Evolutionary conservation across 306 rosid species (phyloP), one percentile per base, ranked within the genome.

Genomic region (Glycine latifolia): DNA sequence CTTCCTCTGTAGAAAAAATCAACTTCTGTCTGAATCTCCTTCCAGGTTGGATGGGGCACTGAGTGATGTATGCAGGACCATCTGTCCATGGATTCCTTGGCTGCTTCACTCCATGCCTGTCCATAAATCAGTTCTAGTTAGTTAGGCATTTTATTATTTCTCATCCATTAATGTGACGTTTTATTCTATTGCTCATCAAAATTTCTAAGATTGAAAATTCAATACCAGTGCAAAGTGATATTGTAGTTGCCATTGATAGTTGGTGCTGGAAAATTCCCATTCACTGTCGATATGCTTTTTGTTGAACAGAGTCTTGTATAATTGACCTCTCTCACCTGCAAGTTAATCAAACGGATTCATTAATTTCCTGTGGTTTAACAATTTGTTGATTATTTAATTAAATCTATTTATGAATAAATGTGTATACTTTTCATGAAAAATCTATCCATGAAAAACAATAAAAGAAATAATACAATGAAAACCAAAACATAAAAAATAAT

Each of bases 211-310:
- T 0, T 49, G 12, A 4, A 41, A 77, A 82, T 10, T 5, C 77
- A 65, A 54, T 73, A 84, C 94, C 94, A 90, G 47, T 90, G 91
- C 65, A 90, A 12, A 3, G 91, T 87, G 20, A 90, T 81, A 82
- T 85, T 85, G 68, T 81, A 20, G 17, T 16, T 83, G 7, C 79
- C 86, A 33, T 31, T 35, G 74, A 20, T n/a, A n/a, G n/a, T n/a
- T n/a, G n/a, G n/a, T n/a, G n/a, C n/a, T n/a, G n/a, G n/a, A n/a
- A 86, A 84, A 14, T 47, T 14, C 3, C 91, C 91, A 49, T 88
- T 88, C 54, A 87, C 89, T 0, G 92, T 87, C 67, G 87, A 41
- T 43, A 87, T 89, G 77, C 35, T 85, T 81, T 89, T 87, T 41
- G 86, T 85, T 65, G 85, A 71, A 78, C 90, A 87, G 4, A 84